Conservation (phyloP, 331 rosid species). For the Acacia pycnantha region DNA sequence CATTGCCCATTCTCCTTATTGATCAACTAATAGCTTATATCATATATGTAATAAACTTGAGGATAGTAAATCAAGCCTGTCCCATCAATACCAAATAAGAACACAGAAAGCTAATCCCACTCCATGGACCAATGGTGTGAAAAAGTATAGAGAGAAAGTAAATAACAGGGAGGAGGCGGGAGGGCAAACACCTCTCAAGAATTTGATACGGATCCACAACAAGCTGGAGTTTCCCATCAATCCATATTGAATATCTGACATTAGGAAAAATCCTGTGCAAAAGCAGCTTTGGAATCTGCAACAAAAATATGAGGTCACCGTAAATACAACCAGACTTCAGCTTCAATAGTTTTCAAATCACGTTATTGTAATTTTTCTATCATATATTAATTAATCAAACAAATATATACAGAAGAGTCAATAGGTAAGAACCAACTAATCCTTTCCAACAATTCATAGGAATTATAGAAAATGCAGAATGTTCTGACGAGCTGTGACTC, state of each 20-base stretch:
- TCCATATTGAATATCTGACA: conserved; percentile 85
- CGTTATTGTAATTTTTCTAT: background rate
- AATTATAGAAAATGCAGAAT: background rate
- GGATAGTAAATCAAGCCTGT: background rate
- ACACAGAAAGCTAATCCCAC: conserved; percentile 10
- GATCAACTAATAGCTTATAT: background rate
- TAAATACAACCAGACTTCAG: background rate
- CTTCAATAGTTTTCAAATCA: conserved; percentile 15
- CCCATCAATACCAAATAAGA: conserved; percentile 4
- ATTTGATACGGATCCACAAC: conserved; percentile 81
- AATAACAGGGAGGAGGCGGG: background rate
- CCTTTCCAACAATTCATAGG: background rate
- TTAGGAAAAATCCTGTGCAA: conserved; percentile 94
- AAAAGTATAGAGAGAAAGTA: background rate
- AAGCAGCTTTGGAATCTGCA: conserved; percentile 94
- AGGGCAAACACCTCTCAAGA: conserved; percentile 72
- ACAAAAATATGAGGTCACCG: conserved; percentile 27
- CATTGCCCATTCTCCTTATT: background rate
- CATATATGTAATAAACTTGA: background rate
- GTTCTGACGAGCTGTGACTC: background rate
- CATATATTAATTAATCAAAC: background rate
- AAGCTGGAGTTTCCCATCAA: conserved; percentile 95
- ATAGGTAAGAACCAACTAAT: background rate
- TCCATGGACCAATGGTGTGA: conserved; percentile 9
- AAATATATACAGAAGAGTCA: background rate